phyloP scores from a whole-genome alignment of 2,329 filamentous ascomycete species.

The Diplocarpon mali region DNA sequence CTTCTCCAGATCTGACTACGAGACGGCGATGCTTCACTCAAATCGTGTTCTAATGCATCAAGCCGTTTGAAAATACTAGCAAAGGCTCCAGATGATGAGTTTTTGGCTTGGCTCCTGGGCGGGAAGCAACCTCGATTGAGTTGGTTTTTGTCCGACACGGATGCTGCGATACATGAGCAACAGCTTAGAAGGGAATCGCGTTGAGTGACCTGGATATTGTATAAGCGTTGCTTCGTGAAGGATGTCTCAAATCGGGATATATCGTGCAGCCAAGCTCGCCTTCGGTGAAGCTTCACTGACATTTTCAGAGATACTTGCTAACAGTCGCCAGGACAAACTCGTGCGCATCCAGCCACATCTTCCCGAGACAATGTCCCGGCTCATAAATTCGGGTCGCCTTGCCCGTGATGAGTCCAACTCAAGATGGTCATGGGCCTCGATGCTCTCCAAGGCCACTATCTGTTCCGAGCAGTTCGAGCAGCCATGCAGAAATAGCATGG shows the following conservation, averaged over 20 bases:
- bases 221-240: too few relatives aligned
- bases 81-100: not conserved
- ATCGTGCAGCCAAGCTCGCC: not conserved
- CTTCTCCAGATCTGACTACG: not conserved
- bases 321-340: not conserved
- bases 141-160: not conserved
- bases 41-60: not conserved
- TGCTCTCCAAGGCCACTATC: not conserved
- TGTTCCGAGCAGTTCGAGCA: too few relatives aligned
- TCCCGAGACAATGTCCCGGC: not conserved
- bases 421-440: not conserved
- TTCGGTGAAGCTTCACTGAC: not conserved
- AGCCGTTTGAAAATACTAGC: not conserved
- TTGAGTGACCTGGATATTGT: not conserved
- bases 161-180: not conserved
- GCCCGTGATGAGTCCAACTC: not conserved
- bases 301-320: not conserved
- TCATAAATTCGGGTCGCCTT: slow-evolving; percentile 1
- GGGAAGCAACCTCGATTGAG: slow-evolving; percentile 1
- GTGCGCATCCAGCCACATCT: not conserved
- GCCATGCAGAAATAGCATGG: not conserved
- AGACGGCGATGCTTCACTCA: not conserved
- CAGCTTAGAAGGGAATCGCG: not conserved
- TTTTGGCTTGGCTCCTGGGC: not conserved
- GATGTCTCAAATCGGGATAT: not conserved